Conservation (phyloP, 2,329 filamentous ascomycete genomes). For the Curvularia lunata region DNA sequence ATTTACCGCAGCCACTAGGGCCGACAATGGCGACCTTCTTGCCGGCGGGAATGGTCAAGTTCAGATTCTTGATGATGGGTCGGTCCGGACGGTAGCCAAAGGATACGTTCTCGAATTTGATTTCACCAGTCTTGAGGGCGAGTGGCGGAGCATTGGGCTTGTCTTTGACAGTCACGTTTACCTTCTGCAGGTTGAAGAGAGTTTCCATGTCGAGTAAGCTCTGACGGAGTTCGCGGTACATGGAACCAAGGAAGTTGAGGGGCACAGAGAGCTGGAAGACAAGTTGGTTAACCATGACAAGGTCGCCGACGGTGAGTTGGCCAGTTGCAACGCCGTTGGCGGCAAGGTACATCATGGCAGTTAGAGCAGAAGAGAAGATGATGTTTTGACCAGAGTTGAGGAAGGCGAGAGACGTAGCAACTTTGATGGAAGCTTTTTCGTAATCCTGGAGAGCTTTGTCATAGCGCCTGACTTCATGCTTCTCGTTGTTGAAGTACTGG, state of each 20-base stretch:
- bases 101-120: slow-evolving; percentile 90
- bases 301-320: slow-evolving; percentile 84
- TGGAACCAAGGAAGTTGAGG: slow-evolving; percentile 96
- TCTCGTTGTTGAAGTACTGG: slow-evolving; percentile 95
- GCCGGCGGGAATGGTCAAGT: slow-evolving; percentile 88
- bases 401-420: slow-evolving; percentile 89
- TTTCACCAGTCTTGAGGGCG: slow-evolving; percentile 79
- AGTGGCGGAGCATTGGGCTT: slow-evolving; percentile 75
- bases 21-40: slow-evolving; percentile 97
- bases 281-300: slow-evolving; percentile 98
- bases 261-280: slow-evolving; percentile 98
- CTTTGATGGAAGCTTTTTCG: slow-evolving; percentile 94
- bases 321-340: slow-evolving; percentile 86
- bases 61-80: slow-evolving; percentile 84
- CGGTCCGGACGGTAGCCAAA: slow-evolving; percentile 91
- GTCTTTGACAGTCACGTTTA: slow-evolving; percentile 87
- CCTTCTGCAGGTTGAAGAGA: slow-evolving; percentile 94
- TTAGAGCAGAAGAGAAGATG: slow-evolving; percentile 93
- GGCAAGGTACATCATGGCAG: slow-evolving; percentile 97
- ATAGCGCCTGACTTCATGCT: slow-evolving; percentile 89
- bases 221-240: slow-evolving; percentile 94
- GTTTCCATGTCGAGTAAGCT: slow-evolving; percentile 98
- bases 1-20: slow-evolving; percentile 94
- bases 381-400: slow-evolving; percentile 96
- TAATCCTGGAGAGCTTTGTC: slow-evolving; percentile 85